A percentile compares a stretch with the other conserved stretches of the same genome.
These are phyloP conservation scores for Sphenostylis stenocarpa DNA, from an alignment of 306 rosid genomes.

Conservation along the genomic window DNA sequence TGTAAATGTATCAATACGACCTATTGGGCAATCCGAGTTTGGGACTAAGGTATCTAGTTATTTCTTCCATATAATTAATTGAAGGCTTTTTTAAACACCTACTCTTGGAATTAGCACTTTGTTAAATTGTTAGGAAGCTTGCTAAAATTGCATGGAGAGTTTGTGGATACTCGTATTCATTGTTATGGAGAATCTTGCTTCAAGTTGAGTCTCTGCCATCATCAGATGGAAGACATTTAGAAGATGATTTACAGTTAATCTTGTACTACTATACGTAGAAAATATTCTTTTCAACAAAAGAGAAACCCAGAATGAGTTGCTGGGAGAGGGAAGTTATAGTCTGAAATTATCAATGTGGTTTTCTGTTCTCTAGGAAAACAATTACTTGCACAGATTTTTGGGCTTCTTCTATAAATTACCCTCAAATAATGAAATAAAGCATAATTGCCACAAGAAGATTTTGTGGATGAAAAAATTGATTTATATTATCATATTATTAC, in stretches of 20 bases:
- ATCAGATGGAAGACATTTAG: not conserved
- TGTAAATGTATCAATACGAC: slow-evolving; percentile 89
- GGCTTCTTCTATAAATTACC: not conserved
- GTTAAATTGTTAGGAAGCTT: not conserved
- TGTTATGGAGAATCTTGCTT: not conserved
- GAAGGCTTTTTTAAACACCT: not conserved
- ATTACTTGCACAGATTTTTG: not conserved
- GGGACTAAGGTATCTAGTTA: slow-evolving; percentile 72
- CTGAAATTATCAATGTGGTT: not conserved
- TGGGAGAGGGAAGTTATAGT: not conserved
- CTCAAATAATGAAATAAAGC: not conserved
- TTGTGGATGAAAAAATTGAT: not conserved
- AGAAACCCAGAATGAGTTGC: too few species aligned
- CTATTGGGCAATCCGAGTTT: slow-evolving; percentile 71
- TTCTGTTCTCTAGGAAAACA: not conserved
- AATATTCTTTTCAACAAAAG: too few species aligned
- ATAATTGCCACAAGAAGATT: not conserved
- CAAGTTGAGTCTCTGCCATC: not conserved
- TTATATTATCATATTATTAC: not conserved
- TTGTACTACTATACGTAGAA: too few species aligned
- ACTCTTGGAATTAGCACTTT: not conserved
- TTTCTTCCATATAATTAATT: not conserved
- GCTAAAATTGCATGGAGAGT: slow-evolving; percentile 1
- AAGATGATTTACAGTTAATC: not conserved
- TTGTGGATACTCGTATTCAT: not conserved